Evolutionary conservation across 768 basidiomycete genomes (phyloP).

Genomic region (Podaxis mareebaensis): DNA sequence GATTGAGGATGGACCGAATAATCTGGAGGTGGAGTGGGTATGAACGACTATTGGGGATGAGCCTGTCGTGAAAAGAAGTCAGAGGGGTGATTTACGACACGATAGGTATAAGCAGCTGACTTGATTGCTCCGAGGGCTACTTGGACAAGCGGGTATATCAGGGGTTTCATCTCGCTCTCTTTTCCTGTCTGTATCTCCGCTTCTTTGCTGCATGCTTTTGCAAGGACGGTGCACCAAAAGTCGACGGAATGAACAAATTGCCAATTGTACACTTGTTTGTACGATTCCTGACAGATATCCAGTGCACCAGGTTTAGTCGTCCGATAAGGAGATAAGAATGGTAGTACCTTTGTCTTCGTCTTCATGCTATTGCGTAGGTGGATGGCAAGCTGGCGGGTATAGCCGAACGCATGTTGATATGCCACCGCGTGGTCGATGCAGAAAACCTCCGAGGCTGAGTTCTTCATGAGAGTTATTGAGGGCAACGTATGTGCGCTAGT

Average conservation of each 20-base stretch:
- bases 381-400: slow-evolving; percentile 93
- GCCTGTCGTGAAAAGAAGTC: slow-evolving; percentile 57
- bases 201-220: slow-evolving; percentile 71
- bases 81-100: slow-evolving; percentile 17
- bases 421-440: slow-evolving; percentile 69
- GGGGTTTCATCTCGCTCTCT: slow-evolving; percentile 79
- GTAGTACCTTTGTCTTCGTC: slow-evolving; percentile 72
- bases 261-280: slow-evolving; percentile 98
- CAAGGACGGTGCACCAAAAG: slow-evolving; percentile 92
- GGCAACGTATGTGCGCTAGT: slow-evolving; percentile 89
- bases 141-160: slow-evolving; percentile 95
- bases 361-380: slow-evolving; percentile 92
- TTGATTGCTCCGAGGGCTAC: slow-evolving; percentile 91
- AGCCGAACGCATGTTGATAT: slow-evolving; percentile 95
- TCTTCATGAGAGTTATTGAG: slow-evolving; percentile 95
- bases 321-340: slow-evolving; percentile 6
- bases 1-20: slow-evolving; percentile 81
- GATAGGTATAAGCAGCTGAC: slow-evolving; percentile 45
- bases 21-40: slow-evolving; percentile 96
- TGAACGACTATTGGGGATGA: slow-evolving; percentile 88
- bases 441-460: slow-evolving; percentile 92
- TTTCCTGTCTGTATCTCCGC: slow-evolving; percentile 49
- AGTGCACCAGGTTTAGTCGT: not conserved
- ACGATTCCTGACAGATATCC: slow-evolving; percentile 64
- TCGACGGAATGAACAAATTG: slow-evolving; percentile 95